Evolutionary conservation across 2,329 filamentous ascomycete species (phyloP), one percentile per base, ranked within the genome.

Genomic region (Colletotrichum tofieldiae): DNA sequence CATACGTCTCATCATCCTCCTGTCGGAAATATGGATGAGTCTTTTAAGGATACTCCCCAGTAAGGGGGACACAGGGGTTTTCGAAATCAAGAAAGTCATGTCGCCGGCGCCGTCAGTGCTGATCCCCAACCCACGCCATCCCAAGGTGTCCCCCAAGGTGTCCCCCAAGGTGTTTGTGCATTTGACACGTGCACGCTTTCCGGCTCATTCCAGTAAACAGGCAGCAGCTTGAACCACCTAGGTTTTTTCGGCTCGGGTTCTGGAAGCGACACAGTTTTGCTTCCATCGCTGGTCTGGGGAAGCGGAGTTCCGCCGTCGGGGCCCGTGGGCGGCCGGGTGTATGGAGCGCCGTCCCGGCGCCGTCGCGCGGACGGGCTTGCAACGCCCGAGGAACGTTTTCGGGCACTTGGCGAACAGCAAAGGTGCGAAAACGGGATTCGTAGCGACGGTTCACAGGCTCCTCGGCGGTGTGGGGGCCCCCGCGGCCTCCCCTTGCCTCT

Each of bases 1-100:
- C 2, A 56, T 3, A 8, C 12, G 23, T 11, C n/a, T 39, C 3
- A 4, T 7, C 2, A 2, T 23, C 32, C 2, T 26, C 2, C 23
- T 5, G 1, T 3, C 3, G 14, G n/a, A 12, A 0, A n/a, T 20
- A 6, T 11, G 6, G 29, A 26, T 1, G 20, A 26, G 12, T 23
- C 12, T 26, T 26, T n/a, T 9, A 3, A 18, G 16, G 12, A 23
- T 26, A 1, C 16, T 23, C 12, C 16, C 29, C 8, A 14, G 43
- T 14, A n/a, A 47, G n/a, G 45, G 9, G 11, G 29, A 7, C n/a
- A 26, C 32, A 6, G 7, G 16, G 1, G 37, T 23, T 2, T 23
- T 64, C 20, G 18, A 23, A 32, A 35, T 43, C 35, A 64, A 43
- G 2, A 18, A 61, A 47, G 39, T 43, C n/a, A 41, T 59, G 56